Percentiles rank a stretch among this genome's conserved stretches.
Evolutionary conservation across 1,284 basidiomycete species (phyloP).

Genomic region (Amylostereum areolatum): DNA sequence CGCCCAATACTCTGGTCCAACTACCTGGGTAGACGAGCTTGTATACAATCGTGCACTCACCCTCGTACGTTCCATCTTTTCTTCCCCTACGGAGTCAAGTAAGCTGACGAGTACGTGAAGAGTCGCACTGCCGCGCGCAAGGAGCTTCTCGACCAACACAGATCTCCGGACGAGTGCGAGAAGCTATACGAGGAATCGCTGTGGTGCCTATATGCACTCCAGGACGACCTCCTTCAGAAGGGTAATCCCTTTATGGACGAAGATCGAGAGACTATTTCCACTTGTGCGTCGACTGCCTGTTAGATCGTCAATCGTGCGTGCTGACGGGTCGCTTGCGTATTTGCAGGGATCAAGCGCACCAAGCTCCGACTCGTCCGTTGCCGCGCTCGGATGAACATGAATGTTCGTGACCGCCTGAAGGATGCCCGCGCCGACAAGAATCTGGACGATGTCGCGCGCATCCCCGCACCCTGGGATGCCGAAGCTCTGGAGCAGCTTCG

Average conservation of each 20-base stretch:
- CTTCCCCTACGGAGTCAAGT: background rate
- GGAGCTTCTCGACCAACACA: slow-evolving; percentile 79
- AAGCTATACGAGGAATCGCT: slow-evolving; percentile 92
- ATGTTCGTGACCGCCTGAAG: slow-evolving; percentile 55
- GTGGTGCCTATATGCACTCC: slow-evolving; percentile 87
- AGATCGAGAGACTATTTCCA: slow-evolving; percentile 75
- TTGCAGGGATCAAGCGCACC: slow-evolving; percentile 74
- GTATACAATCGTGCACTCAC: slow-evolving; percentile 74
- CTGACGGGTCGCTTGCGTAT: slow-evolving; percentile 2
- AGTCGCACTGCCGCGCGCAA: slow-evolving; percentile 89
- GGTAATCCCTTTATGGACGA: slow-evolving; percentile 82
- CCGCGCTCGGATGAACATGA: slow-evolving; percentile 67
- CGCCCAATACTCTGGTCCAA: slow-evolving; percentile 62
- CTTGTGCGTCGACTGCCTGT: slow-evolving; percentile 47
- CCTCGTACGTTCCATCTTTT: slow-evolving; percentile 39
- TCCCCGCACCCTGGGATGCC: slow-evolving; percentile 66
- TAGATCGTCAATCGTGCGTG: background rate
- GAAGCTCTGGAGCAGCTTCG: slow-evolving; percentile 7
- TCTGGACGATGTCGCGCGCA: slow-evolving; percentile 60
- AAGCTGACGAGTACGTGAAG: slow-evolving; percentile 31
- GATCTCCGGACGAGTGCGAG: slow-evolving; percentile 79
- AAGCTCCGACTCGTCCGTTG: slow-evolving; percentile 71
- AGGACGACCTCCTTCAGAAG: slow-evolving; percentile 85
- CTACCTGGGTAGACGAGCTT: slow-evolving; percentile 75
- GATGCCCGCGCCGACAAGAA: slow-evolving; percentile 72